These are phyloP conservation scores for Hypomontagnella monticulosa DNA, from an alignment of 495 filamentous ascomycete genomes.

Conservation along the genomic window DNA sequence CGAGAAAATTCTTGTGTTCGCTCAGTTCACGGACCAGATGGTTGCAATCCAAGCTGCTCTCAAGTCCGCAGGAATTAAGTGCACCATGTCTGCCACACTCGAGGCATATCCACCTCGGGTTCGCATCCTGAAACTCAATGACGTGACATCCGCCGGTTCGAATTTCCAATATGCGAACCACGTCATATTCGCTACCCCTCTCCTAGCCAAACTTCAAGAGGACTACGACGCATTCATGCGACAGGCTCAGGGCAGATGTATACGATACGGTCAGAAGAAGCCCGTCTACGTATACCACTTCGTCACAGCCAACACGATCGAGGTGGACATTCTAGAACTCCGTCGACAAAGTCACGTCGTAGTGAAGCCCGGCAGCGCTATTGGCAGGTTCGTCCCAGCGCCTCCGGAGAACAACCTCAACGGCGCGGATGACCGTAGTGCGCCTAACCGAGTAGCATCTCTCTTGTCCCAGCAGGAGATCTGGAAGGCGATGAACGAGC, in stretches of 20 bases:
- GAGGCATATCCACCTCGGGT: conserved; percentile 51
- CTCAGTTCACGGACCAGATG: conserved; percentile 41
- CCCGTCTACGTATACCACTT: conserved; percentile 77
- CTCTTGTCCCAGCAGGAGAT: conserved; percentile 19
- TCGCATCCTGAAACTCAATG: conserved; percentile 71
- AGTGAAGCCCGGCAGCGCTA: conserved; percentile 9
- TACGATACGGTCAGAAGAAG: conserved; percentile 74
- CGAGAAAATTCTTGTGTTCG: conserved; percentile 49
- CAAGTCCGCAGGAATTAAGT: conserved; percentile 15
- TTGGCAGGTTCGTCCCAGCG: conserved; percentile 6
- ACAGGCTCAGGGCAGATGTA: conserved; percentile 76
- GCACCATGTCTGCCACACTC: conserved; percentile 21
- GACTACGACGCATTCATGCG: conserved; percentile 68
- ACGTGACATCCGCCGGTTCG: conserved; percentile 72
- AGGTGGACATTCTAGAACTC: conserved; percentile 69
- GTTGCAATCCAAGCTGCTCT: conserved; percentile 39
- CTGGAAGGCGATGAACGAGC: conserved; percentile 32
- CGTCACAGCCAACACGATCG: conserved; percentile 69
- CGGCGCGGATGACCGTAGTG: neutral
- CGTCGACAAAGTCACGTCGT: conserved; percentile 15
- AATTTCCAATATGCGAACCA: conserved; percentile 83
- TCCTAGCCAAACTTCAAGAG: conserved; percentile 60
- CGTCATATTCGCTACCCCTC: conserved; percentile 76
- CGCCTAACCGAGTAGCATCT: conserved; percentile 17
- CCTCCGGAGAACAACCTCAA: neutral